These are phyloP conservation scores for Vitis vinifera DNA, from an alignment of 164 flowering plant species.

Conservation along the genomic window ASM3070453v1 NC_081816.1:5855001-5855500, in stretches of 20 bases:
- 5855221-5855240: no score
- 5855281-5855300: no score
- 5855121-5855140: conserved; percentile 35
- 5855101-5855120: conserved; percentile 12
- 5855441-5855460: conserved; percentile 57
- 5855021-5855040: conserved; percentile 32
- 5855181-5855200: conserved; percentile 26
- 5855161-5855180: conserved; percentile 54
- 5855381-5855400: no score
- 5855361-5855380: no score
- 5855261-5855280: no score
- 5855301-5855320: no score
- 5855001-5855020: conserved; percentile 12
- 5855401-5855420: no score
- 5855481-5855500: conserved; percentile 49
- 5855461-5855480: conserved; percentile 55
- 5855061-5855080: conserved; percentile 15
- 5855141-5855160: conserved; percentile 48
- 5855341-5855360: no score
- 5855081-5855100: neutral
- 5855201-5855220: no score
- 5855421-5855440: conserved; percentile 60
- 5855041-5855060: conserved; percentile 28
- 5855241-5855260: no score
- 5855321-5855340: no score